A percentile compares a stretch with the other conserved stretches of the same genome.
phyloP scores from a whole-genome alignment of 2,329 filamentous ascomycete genomes.

The Paecilomyces sp. region DNA sequence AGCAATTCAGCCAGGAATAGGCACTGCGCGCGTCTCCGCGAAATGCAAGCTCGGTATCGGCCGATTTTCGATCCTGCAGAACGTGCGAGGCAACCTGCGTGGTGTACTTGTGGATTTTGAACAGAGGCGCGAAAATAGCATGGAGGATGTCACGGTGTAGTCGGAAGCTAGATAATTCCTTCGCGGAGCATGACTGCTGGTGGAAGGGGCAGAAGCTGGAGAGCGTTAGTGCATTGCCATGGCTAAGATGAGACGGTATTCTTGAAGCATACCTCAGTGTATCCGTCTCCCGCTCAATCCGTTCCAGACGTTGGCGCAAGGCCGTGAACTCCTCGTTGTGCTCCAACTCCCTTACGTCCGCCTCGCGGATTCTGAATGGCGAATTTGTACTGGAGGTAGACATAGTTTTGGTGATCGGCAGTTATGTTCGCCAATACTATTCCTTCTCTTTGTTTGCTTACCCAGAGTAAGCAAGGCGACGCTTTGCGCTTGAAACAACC shows the following conservation, averaged over 20 bases:
- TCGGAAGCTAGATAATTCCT: constrained; percentile 31
- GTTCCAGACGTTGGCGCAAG: constrained; percentile 25
- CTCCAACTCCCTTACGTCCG: constrained; percentile 22
- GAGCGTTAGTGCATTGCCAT: background rate
- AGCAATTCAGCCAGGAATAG: constrained; percentile 54
- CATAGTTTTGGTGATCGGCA: constrained; percentile 4
- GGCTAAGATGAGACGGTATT: background rate
- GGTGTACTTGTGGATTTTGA: constrained; percentile 50
- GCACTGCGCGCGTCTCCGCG: constrained; percentile 49
- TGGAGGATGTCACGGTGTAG: constrained; percentile 54
- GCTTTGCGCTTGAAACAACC: background rate
- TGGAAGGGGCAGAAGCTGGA: constrained; percentile 30
- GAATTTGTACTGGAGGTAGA: constrained; percentile 12
- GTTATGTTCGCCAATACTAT: background rate
- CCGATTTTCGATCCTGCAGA: constrained; percentile 40
- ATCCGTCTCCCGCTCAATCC: constrained; percentile 28
- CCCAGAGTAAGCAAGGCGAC: background rate
- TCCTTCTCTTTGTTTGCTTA: background rate
- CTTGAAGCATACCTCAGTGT: constrained; percentile 18
- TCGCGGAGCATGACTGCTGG: constrained; percentile 19
- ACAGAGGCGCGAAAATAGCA: constrained; percentile 51
- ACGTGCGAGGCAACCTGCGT: constrained; percentile 44
- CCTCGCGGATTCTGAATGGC: constrained; percentile 27
- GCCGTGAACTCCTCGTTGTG: constrained; percentile 27
- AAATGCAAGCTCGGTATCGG: constrained; percentile 53